phyloP scores from a whole-genome alignment of 2,329 filamentous ascomycete species.

The Plenodomus biglobosus region DNA sequence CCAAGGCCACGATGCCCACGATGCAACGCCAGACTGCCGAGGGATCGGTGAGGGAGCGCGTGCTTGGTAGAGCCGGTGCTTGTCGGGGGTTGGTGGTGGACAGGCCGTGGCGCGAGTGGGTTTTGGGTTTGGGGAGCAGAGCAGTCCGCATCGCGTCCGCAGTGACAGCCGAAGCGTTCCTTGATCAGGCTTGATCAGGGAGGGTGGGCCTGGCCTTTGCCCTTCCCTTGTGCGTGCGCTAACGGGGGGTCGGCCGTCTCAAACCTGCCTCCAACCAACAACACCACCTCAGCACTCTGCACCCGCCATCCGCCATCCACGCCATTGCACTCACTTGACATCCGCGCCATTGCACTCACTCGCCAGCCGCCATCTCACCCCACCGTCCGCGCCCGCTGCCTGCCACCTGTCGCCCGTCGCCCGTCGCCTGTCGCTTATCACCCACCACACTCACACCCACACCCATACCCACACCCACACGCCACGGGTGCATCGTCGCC shows the following conservation, averaged over 20 bases:
- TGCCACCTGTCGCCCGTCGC: conserved; percentile 10
- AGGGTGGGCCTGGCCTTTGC: not conserved
- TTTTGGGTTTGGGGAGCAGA: not conserved
- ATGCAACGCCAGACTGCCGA: too few relatives aligned
- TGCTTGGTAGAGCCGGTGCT: too few relatives aligned
- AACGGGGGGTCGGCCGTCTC: not conserved
- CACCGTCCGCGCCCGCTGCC: conserved; percentile 18
- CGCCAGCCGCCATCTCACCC: conserved; percentile 7
- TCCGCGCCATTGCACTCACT: too few relatives aligned
- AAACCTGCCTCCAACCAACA: not conserved
- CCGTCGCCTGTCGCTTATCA: conserved; percentile 11
- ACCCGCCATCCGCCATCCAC: not conserved
- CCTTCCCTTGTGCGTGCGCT: not conserved
- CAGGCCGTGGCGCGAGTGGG: not conserved
- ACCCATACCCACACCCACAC: conserved; percentile 17
- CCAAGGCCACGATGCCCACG: not conserved
- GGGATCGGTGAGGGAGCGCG: too few relatives aligned
- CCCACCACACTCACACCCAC: too few relatives aligned
- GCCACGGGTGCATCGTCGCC: conserved; percentile 8
- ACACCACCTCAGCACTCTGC: not conserved
- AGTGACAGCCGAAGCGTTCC: too few relatives aligned
- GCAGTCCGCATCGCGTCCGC: too few relatives aligned
- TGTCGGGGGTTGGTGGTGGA: too few relatives aligned
- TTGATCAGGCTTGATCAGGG: too few relatives aligned
- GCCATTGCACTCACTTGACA: too few relatives aligned